phyloP scores from a whole-genome alignment of 1,139 yeast species.

The Saccharomyces pastorianus region DNA sequence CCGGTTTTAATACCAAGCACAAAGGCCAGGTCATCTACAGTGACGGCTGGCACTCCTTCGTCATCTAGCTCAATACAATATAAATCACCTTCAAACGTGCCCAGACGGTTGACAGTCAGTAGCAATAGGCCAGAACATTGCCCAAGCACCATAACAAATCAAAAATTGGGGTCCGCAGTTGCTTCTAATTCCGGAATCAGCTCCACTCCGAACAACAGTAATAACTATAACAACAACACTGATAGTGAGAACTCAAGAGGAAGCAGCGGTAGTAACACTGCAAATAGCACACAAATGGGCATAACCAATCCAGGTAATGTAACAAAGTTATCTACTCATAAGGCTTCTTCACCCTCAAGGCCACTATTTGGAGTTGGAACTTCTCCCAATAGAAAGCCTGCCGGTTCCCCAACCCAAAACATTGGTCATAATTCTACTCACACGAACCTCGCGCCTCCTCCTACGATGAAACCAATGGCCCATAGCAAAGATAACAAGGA shows the following conservation, averaged over 20 bases:
- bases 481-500: slow-evolving; percentile 30
- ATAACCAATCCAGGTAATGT: background rate
- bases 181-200: slow-evolving; percentile 1
- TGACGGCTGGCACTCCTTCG: slow-evolving; percentile 9
- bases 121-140: background rate
- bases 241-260: slow-evolving; percentile 40
- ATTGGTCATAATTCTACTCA: background rate
- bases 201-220: slow-evolving; percentile 20
- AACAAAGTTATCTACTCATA: slow-evolving; percentile 2
- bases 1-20: slow-evolving; percentile 1
- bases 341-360: slow-evolving; percentile 25
- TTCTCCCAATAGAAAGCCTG: slow-evolving; percentile 20
- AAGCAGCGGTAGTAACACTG: background rate
- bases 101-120: background rate
- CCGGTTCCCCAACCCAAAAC: slow-evolving; percentile 15
- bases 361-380: slow-evolving; percentile 5
- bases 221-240: slow-evolving; percentile 20
- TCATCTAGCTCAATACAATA: slow-evolving; percentile 10
- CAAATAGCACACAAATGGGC: slow-evolving; percentile 1
- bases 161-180: slow-evolving; percentile 1
- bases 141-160: background rate
- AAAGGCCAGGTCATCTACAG: background rate
- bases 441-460: slow-evolving; percentile 11
- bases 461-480: slow-evolving; percentile 24
- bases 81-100: background rate